Evolutionary conservation across 306 rosid species (phyloP), one percentile per base, ranked within the genome.

Genomic region (Mimosa pudica): DNA sequence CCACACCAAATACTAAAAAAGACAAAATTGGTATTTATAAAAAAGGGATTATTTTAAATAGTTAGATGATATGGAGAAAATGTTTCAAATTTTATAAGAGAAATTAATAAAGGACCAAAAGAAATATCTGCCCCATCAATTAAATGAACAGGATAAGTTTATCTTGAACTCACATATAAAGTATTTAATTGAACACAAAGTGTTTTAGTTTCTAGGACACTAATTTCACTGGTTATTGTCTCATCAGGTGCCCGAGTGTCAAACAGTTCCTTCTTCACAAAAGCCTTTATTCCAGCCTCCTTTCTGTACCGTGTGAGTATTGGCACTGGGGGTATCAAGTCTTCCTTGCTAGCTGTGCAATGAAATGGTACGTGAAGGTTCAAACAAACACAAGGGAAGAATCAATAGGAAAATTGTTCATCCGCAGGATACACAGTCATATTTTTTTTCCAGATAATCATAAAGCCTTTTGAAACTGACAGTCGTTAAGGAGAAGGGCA

Each of bases 241-340:
- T 92, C 99, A 67, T 91, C 96, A 75, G 96, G 92, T 49, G 90
- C 87, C 77, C 94, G 92, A 63, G 90, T 83, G 78, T 95, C 99
- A 91, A 93, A 93, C 10, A 91, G 85, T 86, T 95, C 99, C 88
- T 95, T 95, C 89, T 91, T 93, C 69, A 95, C 97, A 86, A 95
- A 95, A 82, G 99, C 98, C 87, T 95, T 95, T 89, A 95, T 88
- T 86, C 96, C 99, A 80, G 81, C 90, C 86, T 95, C 99, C 86
- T 87, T 95, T 75, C 45, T 89, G 96, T 91, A 91, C 11, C 99
- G 88, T 5, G 99, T 95, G 79, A 95, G 98, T 81, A 93, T 81
- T 65, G 99, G 99, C 75, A 85, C 89, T 8, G 98, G 99, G 38
- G 99, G 99, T 82, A 93, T 87, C 62, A 95, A 75, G 68, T 95